Evolutionary conservation across 768 basidiomycete genomes (phyloP), one percentile per base, ranked within the genome.

Genomic region (Rhodocollybia butyracea): DNA sequence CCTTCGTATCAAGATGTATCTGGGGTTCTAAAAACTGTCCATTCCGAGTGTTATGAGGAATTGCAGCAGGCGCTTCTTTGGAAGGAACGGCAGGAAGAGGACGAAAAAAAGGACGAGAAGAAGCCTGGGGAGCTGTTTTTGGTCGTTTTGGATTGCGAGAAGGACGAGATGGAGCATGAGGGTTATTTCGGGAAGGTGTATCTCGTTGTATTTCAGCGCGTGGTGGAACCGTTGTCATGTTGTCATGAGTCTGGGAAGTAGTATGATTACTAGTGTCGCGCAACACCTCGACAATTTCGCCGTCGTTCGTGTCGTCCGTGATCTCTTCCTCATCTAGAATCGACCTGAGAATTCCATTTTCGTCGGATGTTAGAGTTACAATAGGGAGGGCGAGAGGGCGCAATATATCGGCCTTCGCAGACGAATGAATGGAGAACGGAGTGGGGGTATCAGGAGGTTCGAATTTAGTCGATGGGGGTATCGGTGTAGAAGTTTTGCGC

Each of bases 51-150:
- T 31, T 38, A 27, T 11, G 26, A 19, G 39, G 21, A 34, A 19
- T 31, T 19, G 22, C 30, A 13, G 51, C 26, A 19, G 38, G 51
- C 12, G 26, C 21, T 26, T 21, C 19, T 5, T 32, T 50, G 7
- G 5, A 15, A 10, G 34, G 47, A n/a, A 32, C 21, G 15, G 26
- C 29, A 12, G 47, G 47, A 15, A 32, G 47, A 31, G 34, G 30
- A 21, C 32, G 47, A 22, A 13, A 29, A 36, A 15, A n/a, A 12
- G 54, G 19, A 19, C 13, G 54, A 12, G 24, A 24, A 40, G 55
- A 48, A 24, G n/a, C n/a, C n/a, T n/a, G n/a, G n/a, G 47, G 46
- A n/a, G 55, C 45, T 10, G 55, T 56, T 41, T 39, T 47, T n/a
- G 54, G 54, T 27, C 43, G 19, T 21, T 53, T 53, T 15, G 39